Evolutionary conservation across 306 rosid species (phyloP).

Genomic region (Cucurbita argyrosperma): DNA sequence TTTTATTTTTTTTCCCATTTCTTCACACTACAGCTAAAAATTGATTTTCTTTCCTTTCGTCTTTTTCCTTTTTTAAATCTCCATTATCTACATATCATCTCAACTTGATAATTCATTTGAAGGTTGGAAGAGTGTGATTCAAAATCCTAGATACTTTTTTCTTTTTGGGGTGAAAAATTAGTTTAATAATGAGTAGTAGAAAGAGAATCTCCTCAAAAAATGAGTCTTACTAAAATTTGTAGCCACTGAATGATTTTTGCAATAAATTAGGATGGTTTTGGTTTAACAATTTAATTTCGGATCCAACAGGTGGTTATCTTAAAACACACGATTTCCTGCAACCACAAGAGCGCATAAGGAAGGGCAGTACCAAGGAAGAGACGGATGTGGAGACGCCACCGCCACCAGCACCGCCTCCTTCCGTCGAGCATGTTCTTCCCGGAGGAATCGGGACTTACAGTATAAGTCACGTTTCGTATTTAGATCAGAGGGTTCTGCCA

Average conservation of each 20-base stretch:
- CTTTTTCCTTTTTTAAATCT: background rate
- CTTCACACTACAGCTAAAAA: background rate
- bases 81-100: background rate
- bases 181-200: background rate
- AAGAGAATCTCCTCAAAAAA: no score
- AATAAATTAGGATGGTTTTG: background rate
- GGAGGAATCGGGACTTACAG: constrained; percentile 97
- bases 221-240: background rate
- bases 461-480: constrained; percentile 63
- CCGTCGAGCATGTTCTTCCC: constrained; percentile 68
- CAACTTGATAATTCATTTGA: no score
- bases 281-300: background rate
- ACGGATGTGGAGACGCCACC: constrained; percentile 31
- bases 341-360: constrained; percentile 61
- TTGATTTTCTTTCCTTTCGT: background rate
- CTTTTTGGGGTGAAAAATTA: background rate
- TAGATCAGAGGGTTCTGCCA: constrained; percentile 45
- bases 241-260: background rate
- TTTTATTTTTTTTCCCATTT: background rate
- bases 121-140: no score
- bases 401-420: constrained; percentile 23
- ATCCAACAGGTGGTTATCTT: constrained; percentile 44
- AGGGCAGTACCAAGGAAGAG: constrained; percentile 50
- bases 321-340: constrained; percentile 89
- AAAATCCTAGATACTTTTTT: no score